These are phyloP conservation scores for Quercus bicolor DNA, from an alignment of 306 rosid species.

Conservation along the genomic window DNA sequence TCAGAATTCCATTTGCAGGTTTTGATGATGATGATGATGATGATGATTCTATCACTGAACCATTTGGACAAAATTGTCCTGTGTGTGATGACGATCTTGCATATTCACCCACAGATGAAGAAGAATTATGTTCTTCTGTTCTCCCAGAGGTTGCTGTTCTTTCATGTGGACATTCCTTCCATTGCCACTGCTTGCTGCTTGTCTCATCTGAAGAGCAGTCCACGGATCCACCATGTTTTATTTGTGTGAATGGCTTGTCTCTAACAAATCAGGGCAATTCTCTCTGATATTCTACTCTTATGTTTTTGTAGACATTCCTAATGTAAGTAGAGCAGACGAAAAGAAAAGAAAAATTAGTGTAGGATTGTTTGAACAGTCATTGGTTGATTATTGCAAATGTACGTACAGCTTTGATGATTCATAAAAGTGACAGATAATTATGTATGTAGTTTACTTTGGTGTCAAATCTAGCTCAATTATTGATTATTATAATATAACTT, in stretches of 20 bases:
- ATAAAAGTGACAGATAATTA: not conserved
- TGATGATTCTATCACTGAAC: not conserved
- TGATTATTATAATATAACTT: not conserved
- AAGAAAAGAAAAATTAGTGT: too few species aligned
- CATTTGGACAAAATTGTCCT: not conserved
- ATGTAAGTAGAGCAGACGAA: too few species aligned
- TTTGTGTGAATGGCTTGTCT: not conserved
- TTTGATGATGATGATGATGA: not conserved
- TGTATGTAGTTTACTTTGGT: not conserved
- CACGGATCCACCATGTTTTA: slow-evolving; percentile 8
- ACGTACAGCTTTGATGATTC: not conserved
- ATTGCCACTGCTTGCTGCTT: slow-evolving; percentile 1
- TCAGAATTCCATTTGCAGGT: slow-evolving; percentile 5
- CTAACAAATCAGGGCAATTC: not conserved
- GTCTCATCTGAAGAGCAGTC: not conserved
- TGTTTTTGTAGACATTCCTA: not conserved
- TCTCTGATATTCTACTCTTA: not conserved
- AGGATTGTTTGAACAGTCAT: too few species aligned
- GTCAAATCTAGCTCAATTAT: not conserved
- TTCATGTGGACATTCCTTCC: slow-evolving; percentile 17
- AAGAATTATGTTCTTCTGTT: not conserved
- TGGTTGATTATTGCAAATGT: not conserved
- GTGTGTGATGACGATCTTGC: slow-evolving; percentile 5
- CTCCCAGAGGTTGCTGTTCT: slow-evolving; percentile 18
- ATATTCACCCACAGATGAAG: not conserved